Conservation (phyloP, 1,284 basidiomycete genomes). For the Cutaneotrichosporon spelunceum region DNA sequence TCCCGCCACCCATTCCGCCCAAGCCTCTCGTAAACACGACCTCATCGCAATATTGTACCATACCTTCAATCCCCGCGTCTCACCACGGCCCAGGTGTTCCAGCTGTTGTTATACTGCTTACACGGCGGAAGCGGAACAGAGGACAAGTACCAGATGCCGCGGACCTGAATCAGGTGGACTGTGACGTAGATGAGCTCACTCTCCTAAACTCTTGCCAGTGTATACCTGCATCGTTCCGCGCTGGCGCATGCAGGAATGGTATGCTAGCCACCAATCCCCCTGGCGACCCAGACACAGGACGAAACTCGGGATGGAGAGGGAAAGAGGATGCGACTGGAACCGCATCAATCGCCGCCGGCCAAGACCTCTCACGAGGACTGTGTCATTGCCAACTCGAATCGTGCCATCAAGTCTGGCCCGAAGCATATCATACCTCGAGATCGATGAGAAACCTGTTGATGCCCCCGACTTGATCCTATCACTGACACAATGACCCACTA, state of each 20-base stretch:
- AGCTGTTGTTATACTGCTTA: not conserved
- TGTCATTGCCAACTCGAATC: conserved; percentile 2
- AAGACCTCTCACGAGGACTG: not conserved
- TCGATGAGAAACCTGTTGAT: not conserved
- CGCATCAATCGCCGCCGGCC: not conserved
- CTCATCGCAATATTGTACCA: conserved; percentile 6
- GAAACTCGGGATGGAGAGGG: not conserved
- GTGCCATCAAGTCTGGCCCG: conserved; percentile 1
- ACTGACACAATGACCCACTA: conserved; percentile 5
- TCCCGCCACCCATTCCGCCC: conserved; percentile 6
- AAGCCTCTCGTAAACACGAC: not conserved
- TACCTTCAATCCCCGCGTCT: not conserved
- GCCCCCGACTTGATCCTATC: not conserved
- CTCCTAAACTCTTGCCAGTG: not conserved
- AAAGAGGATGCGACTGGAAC: not conserved
- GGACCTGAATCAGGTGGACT: not conserved
- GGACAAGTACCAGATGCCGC: not conserved
- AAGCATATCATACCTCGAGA: not conserved
- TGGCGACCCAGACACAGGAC: not conserved
- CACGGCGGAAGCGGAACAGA: not conserved
- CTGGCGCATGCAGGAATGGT: not conserved
- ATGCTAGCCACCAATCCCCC: not conserved
- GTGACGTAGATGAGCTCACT: not conserved
- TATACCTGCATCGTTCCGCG: not conserved
- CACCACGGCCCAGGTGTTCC: not conserved